Conservation (phyloP, 306 rosid genomes). For the Malus asiatica region DNA sequence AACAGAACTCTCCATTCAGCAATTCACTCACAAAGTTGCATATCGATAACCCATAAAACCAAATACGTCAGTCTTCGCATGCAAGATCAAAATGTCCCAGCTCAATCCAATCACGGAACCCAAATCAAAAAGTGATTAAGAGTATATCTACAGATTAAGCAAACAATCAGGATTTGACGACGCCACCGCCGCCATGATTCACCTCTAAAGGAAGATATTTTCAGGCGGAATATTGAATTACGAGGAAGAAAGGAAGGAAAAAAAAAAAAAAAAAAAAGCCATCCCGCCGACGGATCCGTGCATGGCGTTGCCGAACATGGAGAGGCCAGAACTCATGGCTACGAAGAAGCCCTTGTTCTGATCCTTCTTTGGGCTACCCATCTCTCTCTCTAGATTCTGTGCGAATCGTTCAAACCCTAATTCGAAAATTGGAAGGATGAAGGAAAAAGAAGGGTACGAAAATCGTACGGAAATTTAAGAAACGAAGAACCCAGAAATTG, state of each 20-base stretch:
- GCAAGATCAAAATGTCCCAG: not conserved
- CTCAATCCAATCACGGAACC: not conserved
- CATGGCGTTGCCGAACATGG: conserved; percentile 71
- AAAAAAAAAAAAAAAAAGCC: not conserved
- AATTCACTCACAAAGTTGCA: not conserved
- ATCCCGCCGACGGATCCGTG: conserved; percentile 92
- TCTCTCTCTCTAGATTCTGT: not conserved
- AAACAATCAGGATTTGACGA: not conserved
- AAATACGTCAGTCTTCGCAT: not conserved
- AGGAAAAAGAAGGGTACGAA: not conserved
- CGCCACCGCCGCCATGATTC: no score
- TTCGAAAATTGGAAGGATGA: not conserved
- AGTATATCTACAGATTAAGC: not conserved
- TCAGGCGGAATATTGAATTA: not conserved
- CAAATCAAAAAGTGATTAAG: not conserved
- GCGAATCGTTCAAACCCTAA: not conserved
- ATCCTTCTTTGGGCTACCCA: conserved; percentile 51
- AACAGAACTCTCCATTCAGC: not conserved
- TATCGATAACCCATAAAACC: not conserved
- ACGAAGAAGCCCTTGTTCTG: conserved; percentile 60
- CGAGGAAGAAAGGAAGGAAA: not conserved
- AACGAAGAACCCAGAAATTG: no score
- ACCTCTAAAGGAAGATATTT: not conserved
- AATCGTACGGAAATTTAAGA: not conserved
- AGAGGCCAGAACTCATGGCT: conserved; percentile 62